These are phyloP conservation scores for Ascochyta rabiei DNA, from an alignment of 2,329 filamentous ascomycete genomes.

Conservation along the genomic window DNA sequence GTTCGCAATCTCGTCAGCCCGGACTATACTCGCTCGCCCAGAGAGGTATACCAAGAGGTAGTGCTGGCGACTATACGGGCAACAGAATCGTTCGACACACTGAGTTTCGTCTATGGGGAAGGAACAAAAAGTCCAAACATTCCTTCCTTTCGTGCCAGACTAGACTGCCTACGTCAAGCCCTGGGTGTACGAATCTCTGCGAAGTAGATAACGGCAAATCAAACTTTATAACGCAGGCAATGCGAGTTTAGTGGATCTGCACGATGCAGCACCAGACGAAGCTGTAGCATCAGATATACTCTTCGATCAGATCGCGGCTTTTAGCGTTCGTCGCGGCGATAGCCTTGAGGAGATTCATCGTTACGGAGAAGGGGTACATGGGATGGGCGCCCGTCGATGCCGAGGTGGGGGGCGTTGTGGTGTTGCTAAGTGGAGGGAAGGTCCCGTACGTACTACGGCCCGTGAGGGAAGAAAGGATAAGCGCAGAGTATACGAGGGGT, in stretches of 20 bases:
- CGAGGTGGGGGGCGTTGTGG: not conserved
- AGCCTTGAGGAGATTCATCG: not conserved
- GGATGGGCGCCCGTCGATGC: not conserved
- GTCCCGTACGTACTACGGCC: not conserved
- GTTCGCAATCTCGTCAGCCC: not conserved
- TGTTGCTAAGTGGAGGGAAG: not conserved
- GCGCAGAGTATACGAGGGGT: not conserved
- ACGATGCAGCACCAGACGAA: not conserved
- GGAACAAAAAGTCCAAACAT: not conserved
- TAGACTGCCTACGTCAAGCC: not conserved
- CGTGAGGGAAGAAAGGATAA: not conserved
- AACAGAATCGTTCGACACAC: not conserved
- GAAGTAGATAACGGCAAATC: not conserved
- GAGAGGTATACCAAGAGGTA: not conserved
- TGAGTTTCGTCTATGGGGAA: not conserved
- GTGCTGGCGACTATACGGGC: not conserved
- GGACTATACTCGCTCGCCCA: not conserved
- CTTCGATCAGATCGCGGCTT: too few species aligned
- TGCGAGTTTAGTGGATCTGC: not conserved
- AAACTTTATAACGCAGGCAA: not conserved
- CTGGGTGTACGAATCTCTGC: not conserved
- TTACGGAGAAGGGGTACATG: not conserved
- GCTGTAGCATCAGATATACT: not conserved
- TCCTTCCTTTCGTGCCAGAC: not conserved
- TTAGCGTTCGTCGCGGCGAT: not conserved